These are phyloP conservation scores for Pythium aquatile DNA, from an alignment of 352 stramenopile genomes.

Conservation along the genomic window DNA sequence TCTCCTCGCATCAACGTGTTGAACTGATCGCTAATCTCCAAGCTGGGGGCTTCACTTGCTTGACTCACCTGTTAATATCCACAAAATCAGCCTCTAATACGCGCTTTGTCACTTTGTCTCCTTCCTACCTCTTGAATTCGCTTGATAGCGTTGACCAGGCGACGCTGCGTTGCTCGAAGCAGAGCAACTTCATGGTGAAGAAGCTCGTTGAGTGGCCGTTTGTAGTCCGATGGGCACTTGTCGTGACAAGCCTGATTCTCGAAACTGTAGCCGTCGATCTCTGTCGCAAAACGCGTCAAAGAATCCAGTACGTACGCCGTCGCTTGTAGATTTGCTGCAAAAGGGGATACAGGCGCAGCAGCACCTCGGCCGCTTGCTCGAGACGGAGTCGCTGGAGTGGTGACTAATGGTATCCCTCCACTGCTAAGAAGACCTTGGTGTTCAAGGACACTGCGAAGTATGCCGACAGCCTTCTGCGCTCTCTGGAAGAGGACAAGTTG, in stretches of 20 bases:
- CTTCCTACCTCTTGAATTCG: conserved; percentile 20
- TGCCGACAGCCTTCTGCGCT: neutral
- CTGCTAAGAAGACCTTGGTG: conserved; percentile 7
- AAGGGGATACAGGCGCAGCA: neutral
- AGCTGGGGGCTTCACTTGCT: conserved; percentile 7
- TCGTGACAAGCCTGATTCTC: conserved; percentile 9
- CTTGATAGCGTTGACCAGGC: conserved; percentile 13
- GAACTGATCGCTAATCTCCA: neutral
- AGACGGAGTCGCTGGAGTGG: conserved; percentile 3
- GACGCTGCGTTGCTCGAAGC: neutral
- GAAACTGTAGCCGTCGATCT: conserved; percentile 19
- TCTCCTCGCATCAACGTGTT: conserved; percentile 9
- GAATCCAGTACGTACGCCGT: conserved; percentile 14
- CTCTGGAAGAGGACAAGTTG: neutral
- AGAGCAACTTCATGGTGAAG: conserved; percentile 17
- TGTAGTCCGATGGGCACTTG: conserved; percentile 23
- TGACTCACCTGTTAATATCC: conserved; percentile 9
- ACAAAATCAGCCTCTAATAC: neutral
- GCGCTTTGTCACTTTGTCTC: neutral
- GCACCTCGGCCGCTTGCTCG: neutral
- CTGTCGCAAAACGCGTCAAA: conserved; percentile 11
- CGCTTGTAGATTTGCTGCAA: neutral
- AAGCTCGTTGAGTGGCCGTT: conserved; percentile 25
- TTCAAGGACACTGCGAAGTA: conserved; percentile 17
- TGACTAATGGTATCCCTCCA: neutral